Evolutionary conservation across 176 grass and related monocot species (phyloP), one percentile per base, ranked within the genome.

Genomic region (Aegilops longissima): DNA sequence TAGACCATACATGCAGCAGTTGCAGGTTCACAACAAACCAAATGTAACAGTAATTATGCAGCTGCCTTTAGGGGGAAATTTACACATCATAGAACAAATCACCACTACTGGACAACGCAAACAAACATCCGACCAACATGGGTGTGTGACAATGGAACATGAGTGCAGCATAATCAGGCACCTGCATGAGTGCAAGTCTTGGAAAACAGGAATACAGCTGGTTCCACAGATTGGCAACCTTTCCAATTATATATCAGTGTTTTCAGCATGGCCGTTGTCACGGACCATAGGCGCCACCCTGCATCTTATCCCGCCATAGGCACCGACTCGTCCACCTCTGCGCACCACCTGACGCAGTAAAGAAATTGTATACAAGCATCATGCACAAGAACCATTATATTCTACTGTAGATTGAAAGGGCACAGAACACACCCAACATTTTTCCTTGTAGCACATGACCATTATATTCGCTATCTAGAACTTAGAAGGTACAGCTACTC

Each of bases 211-310:
- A 74, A 47, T 16, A 76, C 44, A 20, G 29, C 8, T 31, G 27
- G 73, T 77, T 76, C 29, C 73, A 9, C 73, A 52, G 45, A 76
- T 76, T 27, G 67, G 30, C 27, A 77, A 33, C 73, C 73, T 54
- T 77, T 33, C 27, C 33, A 77, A 77, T 56, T 77, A 77, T 47
- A 77, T 47, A 77, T 54, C 16, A 77, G 47, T 77, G 73, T 77
- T 77, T 56, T 12, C 73, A 29, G 73, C 5, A 77, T 20, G 73
- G 47, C 47, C 47, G 24, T 54, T 27, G 20, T 12, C 47, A 4
- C 27, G 9, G 30, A 77, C 45, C 73, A 56, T 33, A 33, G 45
- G 27, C 17, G 8, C 45, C 27, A 77, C 4, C 5, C 29, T 14
- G 44, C 25, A 0, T 33, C 47, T 76, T 31, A 33, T 47, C 49